These are phyloP conservation scores for Pythium aphanidermatum DNA, from an alignment of 352 stramenopile genomes.

Conservation along the genomic window DNA sequence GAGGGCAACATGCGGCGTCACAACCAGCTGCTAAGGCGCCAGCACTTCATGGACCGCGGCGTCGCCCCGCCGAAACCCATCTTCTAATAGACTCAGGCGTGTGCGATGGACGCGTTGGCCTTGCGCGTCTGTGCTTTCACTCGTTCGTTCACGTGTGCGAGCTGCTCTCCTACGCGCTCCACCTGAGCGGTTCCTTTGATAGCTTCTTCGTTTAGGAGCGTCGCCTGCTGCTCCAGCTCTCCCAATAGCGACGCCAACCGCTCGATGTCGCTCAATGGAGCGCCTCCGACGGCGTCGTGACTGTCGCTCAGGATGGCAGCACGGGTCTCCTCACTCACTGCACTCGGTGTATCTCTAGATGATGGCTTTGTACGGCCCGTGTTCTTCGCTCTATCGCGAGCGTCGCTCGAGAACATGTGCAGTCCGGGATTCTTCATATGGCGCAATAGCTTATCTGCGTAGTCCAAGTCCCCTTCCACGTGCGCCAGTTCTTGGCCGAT, in stretches of 20 bases:
- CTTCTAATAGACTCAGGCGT: conserved; percentile 24
- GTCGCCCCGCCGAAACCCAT: conserved; percentile 31
- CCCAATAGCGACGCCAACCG: conserved; percentile 46
- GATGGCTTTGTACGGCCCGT: neutral
- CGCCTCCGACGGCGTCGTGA: neutral
- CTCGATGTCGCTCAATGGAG: conserved; percentile 49
- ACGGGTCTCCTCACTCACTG: conserved; percentile 1
- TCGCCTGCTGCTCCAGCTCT: conserved; percentile 69
- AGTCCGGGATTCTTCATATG: conserved; percentile 65
- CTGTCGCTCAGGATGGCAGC: conserved; percentile 10
- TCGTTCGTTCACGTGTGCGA: conserved; percentile 56
- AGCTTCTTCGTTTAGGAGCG: conserved; percentile 55
- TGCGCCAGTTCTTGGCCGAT: conserved; percentile 54
- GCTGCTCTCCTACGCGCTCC: conserved; percentile 57
- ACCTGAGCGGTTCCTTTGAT: conserved; percentile 69
- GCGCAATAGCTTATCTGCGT: conserved; percentile 64
- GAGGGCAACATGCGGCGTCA: conserved; percentile 65
- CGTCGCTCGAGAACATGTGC: conserved; percentile 57
- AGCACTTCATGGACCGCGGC: conserved; percentile 85
- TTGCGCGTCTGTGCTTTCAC: conserved; percentile 69
- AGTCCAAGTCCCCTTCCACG: conserved; percentile 61
- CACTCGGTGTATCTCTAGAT: conserved; percentile 1
- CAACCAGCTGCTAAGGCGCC: conserved; percentile 67
- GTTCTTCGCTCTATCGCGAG: conserved; percentile 17
- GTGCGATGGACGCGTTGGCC: conserved; percentile 31